Percentiles rank a stretch among this genome's conserved stretches.
Evolutionary conservation across 1,139 yeast species (phyloP).

Genomic region (Scheffersomyces titani): DNA sequence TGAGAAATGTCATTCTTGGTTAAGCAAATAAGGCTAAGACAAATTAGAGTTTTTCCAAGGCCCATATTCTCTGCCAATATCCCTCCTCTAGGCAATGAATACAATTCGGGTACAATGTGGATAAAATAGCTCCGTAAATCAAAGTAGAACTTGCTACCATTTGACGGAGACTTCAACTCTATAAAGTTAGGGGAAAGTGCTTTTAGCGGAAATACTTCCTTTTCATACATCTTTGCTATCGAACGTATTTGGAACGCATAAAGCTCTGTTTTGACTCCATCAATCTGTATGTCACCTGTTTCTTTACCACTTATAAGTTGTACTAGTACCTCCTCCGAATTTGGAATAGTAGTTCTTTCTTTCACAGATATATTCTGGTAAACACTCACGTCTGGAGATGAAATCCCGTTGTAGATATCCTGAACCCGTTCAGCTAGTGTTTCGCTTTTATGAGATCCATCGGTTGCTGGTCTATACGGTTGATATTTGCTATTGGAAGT

Average conservation of each 20-base stretch:
- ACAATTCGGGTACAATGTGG: slow-evolving; percentile 36
- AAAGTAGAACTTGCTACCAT: slow-evolving; percentile 24
- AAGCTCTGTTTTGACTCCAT: slow-evolving; percentile 52
- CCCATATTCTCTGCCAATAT: slow-evolving; percentile 81
- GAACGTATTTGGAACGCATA: slow-evolving; percentile 63
- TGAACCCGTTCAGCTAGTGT: slow-evolving; percentile 17
- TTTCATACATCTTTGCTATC: slow-evolving; percentile 56
- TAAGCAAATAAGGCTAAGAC: slow-evolving; percentile 58
- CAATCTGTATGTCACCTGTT: slow-evolving; percentile 21
- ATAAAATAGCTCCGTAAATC: slow-evolving; percentile 33
- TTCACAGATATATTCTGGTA: slow-evolving; percentile 6
- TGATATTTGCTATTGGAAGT: slow-evolving; percentile 12
- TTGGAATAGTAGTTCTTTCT: slow-evolving; percentile 11
- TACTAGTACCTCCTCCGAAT: slow-evolving; percentile 19
- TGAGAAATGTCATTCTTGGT: slow-evolving; percentile 54
- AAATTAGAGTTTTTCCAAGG: slow-evolving; percentile 68
- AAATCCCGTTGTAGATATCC: slow-evolving; percentile 37
- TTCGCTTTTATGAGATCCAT: not conserved
- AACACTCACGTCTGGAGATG: slow-evolving; percentile 38
- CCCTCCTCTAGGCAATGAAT: slow-evolving; percentile 60
- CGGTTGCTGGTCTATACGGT: not conserved
- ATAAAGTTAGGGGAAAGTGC: slow-evolving; percentile 48
- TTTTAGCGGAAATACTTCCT: slow-evolving; percentile 40
- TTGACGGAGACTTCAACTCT: slow-evolving; percentile 23
- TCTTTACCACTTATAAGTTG: slow-evolving; percentile 12